Evolutionary conservation across 306 rosid genomes (phyloP).

Genomic region (Acacia melanoxylon): DNA sequence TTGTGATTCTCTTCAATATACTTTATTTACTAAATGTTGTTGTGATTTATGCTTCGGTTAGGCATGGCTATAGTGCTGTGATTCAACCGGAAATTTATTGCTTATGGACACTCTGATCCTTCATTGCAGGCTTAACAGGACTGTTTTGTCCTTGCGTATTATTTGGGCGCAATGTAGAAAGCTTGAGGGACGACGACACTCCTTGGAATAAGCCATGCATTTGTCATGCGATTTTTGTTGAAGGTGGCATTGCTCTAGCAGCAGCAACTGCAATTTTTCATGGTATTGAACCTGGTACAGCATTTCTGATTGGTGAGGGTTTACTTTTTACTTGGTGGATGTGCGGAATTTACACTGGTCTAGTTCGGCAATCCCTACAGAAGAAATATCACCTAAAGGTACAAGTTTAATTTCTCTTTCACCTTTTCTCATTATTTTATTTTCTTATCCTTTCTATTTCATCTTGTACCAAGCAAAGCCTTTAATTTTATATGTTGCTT

Average conservation of each 20-base stretch:
- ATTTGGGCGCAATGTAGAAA: conserved; percentile 88
- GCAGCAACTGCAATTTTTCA: conserved; percentile 65
- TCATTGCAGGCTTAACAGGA: conserved; percentile 76
- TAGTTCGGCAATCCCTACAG: conserved; percentile 83
- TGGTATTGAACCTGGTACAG: conserved; percentile 64
- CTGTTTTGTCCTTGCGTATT: conserved; percentile 90
- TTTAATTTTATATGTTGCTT: not conserved
- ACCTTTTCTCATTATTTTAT: not conserved
- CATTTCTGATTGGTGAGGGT: conserved; percentile 82
- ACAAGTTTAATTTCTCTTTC: conserved; percentile 21
- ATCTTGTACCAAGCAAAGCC: not conserved
- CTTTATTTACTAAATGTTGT: conserved; percentile 10
- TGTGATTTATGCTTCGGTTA: not conserved
- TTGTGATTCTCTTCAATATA: conserved; percentile 14
- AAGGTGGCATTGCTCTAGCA: conserved; percentile 91
- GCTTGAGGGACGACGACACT: conserved; percentile 67
- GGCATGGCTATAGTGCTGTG: conserved; percentile 3
- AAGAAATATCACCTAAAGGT: conserved; percentile 95
- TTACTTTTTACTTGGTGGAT: conserved; percentile 96
- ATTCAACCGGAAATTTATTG: not conserved
- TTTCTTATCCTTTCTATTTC: not conserved
- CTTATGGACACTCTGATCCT: conserved; percentile 19
- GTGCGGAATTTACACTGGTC: conserved; percentile 93
- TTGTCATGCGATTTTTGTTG: conserved; percentile 90
- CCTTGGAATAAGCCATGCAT: conserved; percentile 84